phyloP scores from a whole-genome alignment of 768 basidiomycete genomes.

The Sporobolomyces roseus region DNA sequence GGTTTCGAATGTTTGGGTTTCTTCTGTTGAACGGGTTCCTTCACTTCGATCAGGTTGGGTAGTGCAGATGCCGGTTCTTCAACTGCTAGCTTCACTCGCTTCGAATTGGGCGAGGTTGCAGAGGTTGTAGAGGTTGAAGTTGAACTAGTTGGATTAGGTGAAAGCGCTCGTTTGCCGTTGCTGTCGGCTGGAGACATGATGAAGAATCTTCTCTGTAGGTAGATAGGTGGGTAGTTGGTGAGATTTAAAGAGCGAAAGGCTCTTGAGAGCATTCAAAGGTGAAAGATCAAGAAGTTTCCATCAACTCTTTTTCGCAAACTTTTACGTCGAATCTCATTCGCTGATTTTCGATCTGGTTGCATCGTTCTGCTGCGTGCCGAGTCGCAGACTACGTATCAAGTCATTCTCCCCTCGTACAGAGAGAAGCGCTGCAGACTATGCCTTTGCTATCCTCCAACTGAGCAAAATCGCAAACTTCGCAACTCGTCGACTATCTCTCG shows the following conservation, averaged over 20 bases:
- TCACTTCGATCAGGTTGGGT: no score
- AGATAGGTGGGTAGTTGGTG: not conserved
- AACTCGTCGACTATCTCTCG: no score
- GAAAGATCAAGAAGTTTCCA: no score
- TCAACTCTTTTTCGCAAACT: not conserved
- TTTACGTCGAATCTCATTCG: not conserved
- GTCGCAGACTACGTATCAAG: no score
- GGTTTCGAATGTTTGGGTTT: conserved; percentile 4
- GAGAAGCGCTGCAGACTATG: no score
- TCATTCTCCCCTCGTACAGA: no score
- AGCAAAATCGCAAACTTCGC: no score
- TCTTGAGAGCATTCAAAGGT: not conserved
- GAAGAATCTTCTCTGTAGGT: no score
- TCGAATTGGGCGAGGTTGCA: not conserved
- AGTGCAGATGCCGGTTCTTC: not conserved
- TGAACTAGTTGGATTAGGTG: conserved; percentile 5
- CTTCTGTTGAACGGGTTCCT: no score
- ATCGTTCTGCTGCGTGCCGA: no score
- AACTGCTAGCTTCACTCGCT: conserved; percentile 14
- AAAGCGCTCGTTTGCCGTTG: conserved; percentile 13
- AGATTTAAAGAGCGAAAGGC: not conserved
- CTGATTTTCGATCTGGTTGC: not conserved
- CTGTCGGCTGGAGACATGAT: not conserved
- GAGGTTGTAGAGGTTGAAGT: not conserved
- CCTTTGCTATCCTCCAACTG: no score